Base-by-base conservation (phyloP, 345 rosid species). In the Salix exigua region DNA sequence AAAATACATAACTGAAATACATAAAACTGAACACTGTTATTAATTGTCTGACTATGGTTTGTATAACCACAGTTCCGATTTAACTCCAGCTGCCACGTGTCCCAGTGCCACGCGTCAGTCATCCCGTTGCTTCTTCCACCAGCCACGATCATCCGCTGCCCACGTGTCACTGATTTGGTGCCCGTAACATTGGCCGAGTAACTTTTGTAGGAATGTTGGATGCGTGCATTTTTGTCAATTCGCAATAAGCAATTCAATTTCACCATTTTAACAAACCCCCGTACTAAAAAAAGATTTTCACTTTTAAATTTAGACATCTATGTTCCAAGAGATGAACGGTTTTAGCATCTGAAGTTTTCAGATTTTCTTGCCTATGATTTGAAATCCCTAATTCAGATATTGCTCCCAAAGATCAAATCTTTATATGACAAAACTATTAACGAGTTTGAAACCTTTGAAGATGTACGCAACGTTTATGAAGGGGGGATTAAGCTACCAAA, bases 251-350 rank as follows among this genome's bases (percentile, higher is more conserved):
- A 14, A 67, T 81, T 83, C 73, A 8, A 8, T 63, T 65, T 72
- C 30, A 28, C 64, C 33, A 17, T 73, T 67, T 31, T 13, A 30
- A 75, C 87, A 91, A 98, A 93, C 84, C 87, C 91, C 17, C 83
- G 79, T 21, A 53, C 83, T 0, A 97, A 93, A 86, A 91, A 88
- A 40, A 90, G 97, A 75, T 77, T 93, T 77, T 91, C 92, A 1
- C 87, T 96, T 37, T 51, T 96, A 25, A 93, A 87, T 73, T 85
- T 91, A 21, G 80, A 91, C 78, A 88, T 96, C 44, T 96, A 96
- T 68, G 97, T 92, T 60, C 99, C 99, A 10, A 82, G 97, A 81
- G 99, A 96, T 77, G 99, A 96, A 68, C 80, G 91, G 78, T 2
- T 96, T 82, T 82, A 79, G 76, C 92, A 86, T 67, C 60, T 93